phyloP scores from a whole-genome alignment of 257 asterid species.

The Fraxinus pennsylvanica region DNA sequence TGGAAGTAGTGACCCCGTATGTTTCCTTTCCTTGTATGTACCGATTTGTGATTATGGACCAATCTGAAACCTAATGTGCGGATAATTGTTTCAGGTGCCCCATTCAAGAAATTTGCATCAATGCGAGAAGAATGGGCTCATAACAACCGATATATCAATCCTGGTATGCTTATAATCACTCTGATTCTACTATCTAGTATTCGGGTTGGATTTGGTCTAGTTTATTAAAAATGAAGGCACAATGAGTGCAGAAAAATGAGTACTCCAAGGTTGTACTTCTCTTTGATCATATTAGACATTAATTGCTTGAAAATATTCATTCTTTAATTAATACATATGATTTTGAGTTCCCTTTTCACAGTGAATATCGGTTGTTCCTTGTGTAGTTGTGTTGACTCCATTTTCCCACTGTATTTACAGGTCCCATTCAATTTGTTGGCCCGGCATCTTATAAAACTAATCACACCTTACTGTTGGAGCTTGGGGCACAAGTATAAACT shows the following conservation, averaged over 20 bases:
- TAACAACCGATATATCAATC: constrained; percentile 76
- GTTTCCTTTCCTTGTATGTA: background rate
- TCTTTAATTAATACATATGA: background rate
- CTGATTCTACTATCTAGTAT: background rate
- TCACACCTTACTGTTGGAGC: constrained; percentile 88
- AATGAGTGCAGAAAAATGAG: background rate
- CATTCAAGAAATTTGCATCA: constrained; percentile 82
- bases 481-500: constrained; percentile 49
- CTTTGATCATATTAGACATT: background rate
- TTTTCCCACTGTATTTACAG: constrained; percentile 36
- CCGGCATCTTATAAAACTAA: constrained; percentile 60
- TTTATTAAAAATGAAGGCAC: background rate
- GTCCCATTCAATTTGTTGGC: constrained; percentile 91
- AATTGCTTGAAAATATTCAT: background rate
- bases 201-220: background rate
- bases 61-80: constrained; percentile 9
- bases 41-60: background rate
- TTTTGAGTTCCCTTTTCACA: background rate
- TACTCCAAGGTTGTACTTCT: background rate
- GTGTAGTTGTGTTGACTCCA: constrained; percentile 11
- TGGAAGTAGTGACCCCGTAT: background rate
- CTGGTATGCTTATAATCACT: constrained; percentile 51
- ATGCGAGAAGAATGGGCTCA: constrained; percentile 85
- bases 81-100: constrained; percentile 63
- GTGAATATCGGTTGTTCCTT: background rate